Base-by-base conservation (phyloP, 2,329 filamentous ascomycete species). In the Thielaviopsis musarum region DNA sequence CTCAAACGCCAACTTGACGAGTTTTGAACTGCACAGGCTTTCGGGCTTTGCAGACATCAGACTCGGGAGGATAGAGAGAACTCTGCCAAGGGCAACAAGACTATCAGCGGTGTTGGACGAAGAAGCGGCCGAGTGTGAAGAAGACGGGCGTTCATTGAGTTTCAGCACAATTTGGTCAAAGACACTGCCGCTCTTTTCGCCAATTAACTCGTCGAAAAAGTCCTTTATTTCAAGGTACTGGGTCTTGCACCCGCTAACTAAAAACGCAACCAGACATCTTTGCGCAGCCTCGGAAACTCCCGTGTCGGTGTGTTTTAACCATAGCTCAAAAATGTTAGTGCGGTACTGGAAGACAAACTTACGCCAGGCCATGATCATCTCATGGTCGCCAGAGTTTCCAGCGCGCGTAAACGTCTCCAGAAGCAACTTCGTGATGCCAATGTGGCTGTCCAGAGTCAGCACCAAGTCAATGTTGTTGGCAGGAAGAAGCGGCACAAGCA, bases 241-340 rank as follows among this genome's bases (percentile, higher is more conserved):
- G 17, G 53, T 15, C 24, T 34, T 38, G 52, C 21, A 19, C 5
- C 51, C 57, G 7, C 51, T 41, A 15, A 19, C 2, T 7, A 61
- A 45, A n/a, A 58, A 58, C 17, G 56, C 53, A 6, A 48, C 30
- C 10, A 61, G 30, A 22, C 56, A 57, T 15, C 56, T 48, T 26
- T 57, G 38, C 1, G 59, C 59, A 12, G 59, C 38, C 21, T 58
- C 38, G 5, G 59, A 52, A 6, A 61, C 52, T 6, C 26, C 24
- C 10, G 52, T 48, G 10, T 58, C 28, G 10, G 56, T 45, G 45
- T 61, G 56, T 26, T 58, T 57, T 15, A 61, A 54, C 56, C 59
- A 61, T 6, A 61, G 45, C 13, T 61, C 56, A 10, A 61, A 30
- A 28, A 61, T 61, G n/a, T 53, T 53, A 6, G n/a, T 24, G 28